These are phyloP conservation scores for Pisolithus microcarpus DNA, from an alignment of 768 basidiomycete species.

Conservation along the genomic window DNA sequence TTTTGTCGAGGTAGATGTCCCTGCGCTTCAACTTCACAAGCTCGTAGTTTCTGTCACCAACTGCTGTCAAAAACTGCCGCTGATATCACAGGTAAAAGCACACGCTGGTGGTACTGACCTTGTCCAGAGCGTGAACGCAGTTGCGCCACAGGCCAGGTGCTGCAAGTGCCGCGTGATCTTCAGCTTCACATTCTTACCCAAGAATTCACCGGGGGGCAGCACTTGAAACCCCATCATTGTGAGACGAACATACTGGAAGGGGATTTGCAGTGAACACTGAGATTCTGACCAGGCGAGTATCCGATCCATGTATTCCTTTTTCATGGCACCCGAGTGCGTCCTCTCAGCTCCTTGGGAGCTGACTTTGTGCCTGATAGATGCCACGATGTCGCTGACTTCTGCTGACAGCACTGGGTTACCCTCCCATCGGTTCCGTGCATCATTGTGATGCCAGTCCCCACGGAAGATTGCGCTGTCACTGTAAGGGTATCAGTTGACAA, in stretches of 20 bases:
- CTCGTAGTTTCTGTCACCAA: conserved; percentile 26
- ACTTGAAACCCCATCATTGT: too few species aligned
- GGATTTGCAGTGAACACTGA: too few species aligned
- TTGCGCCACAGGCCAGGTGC: background rate
- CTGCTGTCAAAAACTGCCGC: too few species aligned
- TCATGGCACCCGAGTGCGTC: too few species aligned
- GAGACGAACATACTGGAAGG: too few species aligned
- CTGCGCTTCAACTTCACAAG: conserved; percentile 16
- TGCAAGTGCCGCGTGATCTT: background rate
- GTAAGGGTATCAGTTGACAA: background rate
- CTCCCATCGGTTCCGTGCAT: conserved; percentile 14
- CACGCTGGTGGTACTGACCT: background rate
- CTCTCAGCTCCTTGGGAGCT: too few species aligned
- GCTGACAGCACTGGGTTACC: conserved; percentile 25
- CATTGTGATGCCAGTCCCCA: conserved; percentile 21
- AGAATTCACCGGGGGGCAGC: too few species aligned
- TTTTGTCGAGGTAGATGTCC: conserved; percentile 10
- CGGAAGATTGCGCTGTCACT: conserved; percentile 20
- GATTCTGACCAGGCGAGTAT: too few species aligned
- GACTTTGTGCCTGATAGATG: conserved; percentile 18
- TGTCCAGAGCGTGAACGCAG: background rate
- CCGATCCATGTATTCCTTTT: too few species aligned
- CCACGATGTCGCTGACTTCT: conserved; percentile 17
- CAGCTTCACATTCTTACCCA: background rate
- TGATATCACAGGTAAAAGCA: background rate